These are phyloP conservation scores for Rhizopus arrhizus DNA, from an alignment of 371 early-diverging fungal genomes.

Conservation along the genomic window DNA sequence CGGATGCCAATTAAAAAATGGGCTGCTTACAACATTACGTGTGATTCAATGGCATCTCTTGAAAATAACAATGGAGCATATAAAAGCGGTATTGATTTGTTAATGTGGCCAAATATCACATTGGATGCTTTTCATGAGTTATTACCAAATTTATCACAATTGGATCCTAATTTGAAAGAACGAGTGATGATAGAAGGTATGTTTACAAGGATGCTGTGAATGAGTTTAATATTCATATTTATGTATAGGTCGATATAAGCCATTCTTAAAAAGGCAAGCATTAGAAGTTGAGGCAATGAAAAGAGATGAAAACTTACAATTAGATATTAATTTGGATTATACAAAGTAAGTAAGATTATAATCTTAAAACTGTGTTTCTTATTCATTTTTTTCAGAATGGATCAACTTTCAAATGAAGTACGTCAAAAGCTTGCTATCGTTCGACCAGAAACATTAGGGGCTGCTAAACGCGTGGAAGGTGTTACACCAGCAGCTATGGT, in stretches of 20 bases:
- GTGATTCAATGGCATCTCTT: neutral
- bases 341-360: constrained; percentile 37
- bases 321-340: constrained; percentile 73
- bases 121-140: constrained; percentile 48
- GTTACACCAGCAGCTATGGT: constrained; percentile 80
- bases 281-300: constrained; percentile 65
- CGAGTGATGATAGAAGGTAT: constrained; percentile 62
- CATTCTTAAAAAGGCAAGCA: constrained; percentile 70
- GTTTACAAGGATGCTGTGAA: neutral
- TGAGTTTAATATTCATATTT: neutral
- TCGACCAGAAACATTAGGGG: constrained; percentile 81
- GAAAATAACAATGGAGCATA: constrained; percentile 30
- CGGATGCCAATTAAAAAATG: constrained; percentile 56
- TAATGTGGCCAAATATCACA: constrained; percentile 51
- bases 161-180: constrained; percentile 45
- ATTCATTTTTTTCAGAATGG: constrained; percentile 43
- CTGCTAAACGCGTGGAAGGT: constrained; percentile 84
- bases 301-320: constrained; percentile 66
- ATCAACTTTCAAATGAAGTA: constrained; percentile 73
- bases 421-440: constrained; percentile 65
- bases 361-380: neutral
- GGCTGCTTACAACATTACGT: constrained; percentile 49
- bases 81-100: constrained; percentile 54
- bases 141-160: constrained; percentile 49
- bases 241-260: constrained; percentile 63